Evolutionary conservation across 2,329 filamentous ascomycete genomes (phyloP).

Genomic region (Pestalotiopsis sp.): DNA sequence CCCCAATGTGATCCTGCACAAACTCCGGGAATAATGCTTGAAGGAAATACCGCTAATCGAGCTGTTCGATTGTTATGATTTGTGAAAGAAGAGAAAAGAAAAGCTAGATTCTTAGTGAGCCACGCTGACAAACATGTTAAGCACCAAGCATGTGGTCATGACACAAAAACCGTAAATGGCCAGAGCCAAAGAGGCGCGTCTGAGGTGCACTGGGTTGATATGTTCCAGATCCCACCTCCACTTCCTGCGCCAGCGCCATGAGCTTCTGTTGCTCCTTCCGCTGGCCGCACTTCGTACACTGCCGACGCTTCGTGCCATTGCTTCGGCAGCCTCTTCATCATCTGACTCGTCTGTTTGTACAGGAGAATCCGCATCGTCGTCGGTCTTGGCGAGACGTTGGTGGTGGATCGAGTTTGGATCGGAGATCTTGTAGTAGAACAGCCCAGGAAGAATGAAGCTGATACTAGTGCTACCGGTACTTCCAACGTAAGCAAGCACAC

Average conservation of each 20-base stretch:
- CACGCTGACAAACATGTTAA: conserved; percentile 80
- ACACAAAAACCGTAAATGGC: conserved; percentile 84
- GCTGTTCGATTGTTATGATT: neutral
- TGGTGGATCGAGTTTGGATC: conserved; percentile 85
- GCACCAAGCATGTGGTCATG: conserved; percentile 85
- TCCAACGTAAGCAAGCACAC: conserved; percentile 92
- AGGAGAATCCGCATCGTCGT: conserved; percentile 79
- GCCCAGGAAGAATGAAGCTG: conserved; percentile 91
- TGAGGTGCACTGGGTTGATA: conserved; percentile 66
- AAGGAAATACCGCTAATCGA: neutral
- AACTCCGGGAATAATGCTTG: neutral
- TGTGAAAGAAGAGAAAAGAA: neutral
- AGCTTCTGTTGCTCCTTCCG: conserved; percentile 32
- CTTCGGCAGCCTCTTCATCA: conserved; percentile 42
- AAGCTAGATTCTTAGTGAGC: conserved; percentile 51
- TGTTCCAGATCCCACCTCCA: conserved; percentile 64
- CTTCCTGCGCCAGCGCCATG: conserved; percentile 57
- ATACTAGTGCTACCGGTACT: conserved; percentile 94
- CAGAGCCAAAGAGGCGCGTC: conserved; percentile 74
- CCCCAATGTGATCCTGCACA: neutral
- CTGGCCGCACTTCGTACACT: conserved; percentile 42
- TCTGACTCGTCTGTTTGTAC: conserved; percentile 48
- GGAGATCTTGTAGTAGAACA: conserved; percentile 99
- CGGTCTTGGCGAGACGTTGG: conserved; percentile 85
- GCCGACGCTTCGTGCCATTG: conserved; percentile 47